phyloP scores from a whole-genome alignment of 305 asterid genomes.

The Fraxinus greggii region DNA sequence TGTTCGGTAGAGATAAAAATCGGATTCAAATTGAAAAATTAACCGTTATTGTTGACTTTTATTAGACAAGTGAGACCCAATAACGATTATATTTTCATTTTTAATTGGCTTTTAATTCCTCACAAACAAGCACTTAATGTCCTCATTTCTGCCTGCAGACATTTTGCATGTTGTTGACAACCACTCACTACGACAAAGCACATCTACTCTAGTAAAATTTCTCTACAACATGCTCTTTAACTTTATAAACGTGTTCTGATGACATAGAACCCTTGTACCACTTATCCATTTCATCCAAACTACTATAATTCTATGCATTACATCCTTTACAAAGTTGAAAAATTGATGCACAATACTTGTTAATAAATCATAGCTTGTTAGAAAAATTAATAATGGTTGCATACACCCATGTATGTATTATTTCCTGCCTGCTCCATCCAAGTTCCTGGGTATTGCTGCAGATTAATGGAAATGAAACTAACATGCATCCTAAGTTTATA shows the following conservation, averaged over 20 bases:
- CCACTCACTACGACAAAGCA: neutral
- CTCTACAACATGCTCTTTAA: neutral
- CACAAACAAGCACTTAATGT: no score
- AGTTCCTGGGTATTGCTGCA: neutral
- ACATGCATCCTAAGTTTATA: neutral
- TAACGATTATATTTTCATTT: no score
- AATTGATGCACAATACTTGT: neutral
- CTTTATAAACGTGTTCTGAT: neutral
- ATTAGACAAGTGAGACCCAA: no score
- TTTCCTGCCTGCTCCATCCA: neutral
- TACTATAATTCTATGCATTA: neutral
- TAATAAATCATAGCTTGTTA: neutral
- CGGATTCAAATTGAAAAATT: no score
- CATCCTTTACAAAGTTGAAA: neutral
- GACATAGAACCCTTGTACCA: neutral
- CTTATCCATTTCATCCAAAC: neutral
- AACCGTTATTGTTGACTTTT: no score
- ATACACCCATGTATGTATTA: neutral
- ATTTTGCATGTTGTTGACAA: neutral
- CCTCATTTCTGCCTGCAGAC: neutral
- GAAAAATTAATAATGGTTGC: neutral
- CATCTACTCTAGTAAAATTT: neutral
- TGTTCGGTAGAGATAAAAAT: no score
- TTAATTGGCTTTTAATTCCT: no score
- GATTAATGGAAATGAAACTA: neutral